Evolutionary conservation across 2,329 filamentous ascomycete species (phyloP), one percentile per base, ranked within the genome.

Genomic region (Emmonsiellopsis sp.): DNA sequence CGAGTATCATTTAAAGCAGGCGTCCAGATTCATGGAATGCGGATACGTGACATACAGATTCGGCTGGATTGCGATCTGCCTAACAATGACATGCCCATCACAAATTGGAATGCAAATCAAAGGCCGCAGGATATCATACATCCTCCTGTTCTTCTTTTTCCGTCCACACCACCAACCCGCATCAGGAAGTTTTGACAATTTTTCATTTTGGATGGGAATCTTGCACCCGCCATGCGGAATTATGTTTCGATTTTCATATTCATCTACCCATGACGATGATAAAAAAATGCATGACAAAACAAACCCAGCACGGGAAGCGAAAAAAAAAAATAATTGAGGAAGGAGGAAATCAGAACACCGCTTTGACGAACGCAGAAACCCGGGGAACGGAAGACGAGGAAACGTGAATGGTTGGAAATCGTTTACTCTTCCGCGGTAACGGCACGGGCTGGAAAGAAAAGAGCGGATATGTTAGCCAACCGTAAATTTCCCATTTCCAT

Each of bases 391-490:
- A 59, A 61, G 51, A 58, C 34, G 36, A 50, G 52, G 17, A 44
- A 46, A 62, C 59, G 59, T 57, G 63, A 60, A 42, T 52, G 42
- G 46, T 43, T 21, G 37, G 58, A 60, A 62, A 59, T 61, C 61
- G 62, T 71, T 71, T 71, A 72, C 68, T 73, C 49, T 31, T 49
- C 69, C 59, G 70, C 71, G 65, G 69, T 66, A 59, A 71, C 68
- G 63, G 68, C 70, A 59, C 71, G 71, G 67, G 71, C 71, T 73
- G 56, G 5, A 56, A 11, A 7, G 45, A 54, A 10, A 27, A 27
- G 21, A 27, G 11, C 48, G 14, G n/a, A 31, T 44, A 47, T 49
- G 51, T 53, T 44, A 53, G 52, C n/a, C 11, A 42, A 42, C 14
- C 39, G 11, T 13, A 27, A 27, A 27, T 27, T 27, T 3, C 21